Evolutionary conservation across 495 filamentous ascomycete genomes (phyloP), one percentile per base, ranked within the genome.

Genomic region (Penicillium manginii): DNA sequence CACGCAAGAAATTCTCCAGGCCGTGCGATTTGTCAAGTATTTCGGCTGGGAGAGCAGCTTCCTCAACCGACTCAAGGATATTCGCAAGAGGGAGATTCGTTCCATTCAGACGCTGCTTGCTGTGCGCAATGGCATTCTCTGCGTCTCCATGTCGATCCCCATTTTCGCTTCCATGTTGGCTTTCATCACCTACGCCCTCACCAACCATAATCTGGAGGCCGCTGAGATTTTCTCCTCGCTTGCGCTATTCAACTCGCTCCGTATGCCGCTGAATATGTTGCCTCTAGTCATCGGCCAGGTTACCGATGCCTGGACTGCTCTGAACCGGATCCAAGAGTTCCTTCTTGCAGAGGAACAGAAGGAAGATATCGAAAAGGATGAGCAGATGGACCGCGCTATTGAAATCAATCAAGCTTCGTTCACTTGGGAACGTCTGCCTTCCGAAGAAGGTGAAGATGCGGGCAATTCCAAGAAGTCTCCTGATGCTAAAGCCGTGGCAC

Each of bases 1-100:
- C 35, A 97, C 92, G 0, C 93, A 97, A 67, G 93, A 98, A 66
- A 96, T 98, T 33, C 70, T 98, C 19, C 88, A 92, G 58, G 89
- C 89, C 1, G 93, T 97, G 46, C 84, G 92, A 17, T 97, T 98
- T 64, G 92, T 98, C 70, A 98, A 98, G 71, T 96, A 84, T 73
- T 97, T 96, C 68, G 93, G 91, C 8, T 98, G 93, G 93, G 93
- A 98, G 65, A 86, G 81, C 33, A 86, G 87, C 47, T 98, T 98
- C 69, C 76, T 97, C 4, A 77, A 81, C n/a, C 84, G 92, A 17
- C 78, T 98, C 10, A 79, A 82, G 49, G 79, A 85, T 18, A 88
- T 93, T 52, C 85, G 93, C 46, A 77, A 75, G 29, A 80, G 79
- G 45, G 93, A 98, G 68, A 90, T 98, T 63, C 71, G 77, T 12